phyloP scores from a whole-genome alignment of 2,329 filamentous ascomycete species.

The Akanthomyces dipterigenus region DNA sequence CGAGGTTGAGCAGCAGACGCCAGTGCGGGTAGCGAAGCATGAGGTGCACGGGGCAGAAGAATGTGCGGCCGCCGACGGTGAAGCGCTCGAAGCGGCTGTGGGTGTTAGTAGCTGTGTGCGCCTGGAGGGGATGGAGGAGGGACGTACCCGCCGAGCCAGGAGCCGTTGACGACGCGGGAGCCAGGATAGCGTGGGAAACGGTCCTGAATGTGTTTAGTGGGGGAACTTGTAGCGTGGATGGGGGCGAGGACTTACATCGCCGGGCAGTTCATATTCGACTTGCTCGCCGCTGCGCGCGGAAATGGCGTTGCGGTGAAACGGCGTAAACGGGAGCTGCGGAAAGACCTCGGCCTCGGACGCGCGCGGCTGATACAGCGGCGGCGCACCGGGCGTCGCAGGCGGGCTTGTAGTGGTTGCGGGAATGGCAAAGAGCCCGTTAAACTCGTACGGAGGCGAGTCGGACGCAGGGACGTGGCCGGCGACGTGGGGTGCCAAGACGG shows the following conservation, averaged over 20 bases:
- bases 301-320: conserved; percentile 4
- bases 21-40: conserved; percentile 9
- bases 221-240: too few relatives aligned
- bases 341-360: not conserved
- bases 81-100: conserved; percentile 8
- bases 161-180: conserved; percentile 7
- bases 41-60: conserved; percentile 11
- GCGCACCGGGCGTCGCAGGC: not conserved
- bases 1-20: conserved; percentile 5
- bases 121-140: not conserved
- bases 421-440: not conserved
- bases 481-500: not conserved
- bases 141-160: conserved; percentile 4
- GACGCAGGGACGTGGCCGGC: not conserved
- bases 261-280: conserved; percentile 2
- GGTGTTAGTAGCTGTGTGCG: not conserved
- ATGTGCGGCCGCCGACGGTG: conserved; percentile 10
- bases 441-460: conserved; percentile 3
- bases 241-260: not conserved
- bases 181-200: not conserved
- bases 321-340: conserved; percentile 4
- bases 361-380: conserved; percentile 5
- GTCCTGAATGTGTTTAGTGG: not conserved
- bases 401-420: not conserved
- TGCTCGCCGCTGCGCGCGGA: not conserved